Percentiles rank a stretch among this genome's conserved stretches.
Conservation (phyloP, 805 yeast species). For the Candida nanaspora region DNA sequence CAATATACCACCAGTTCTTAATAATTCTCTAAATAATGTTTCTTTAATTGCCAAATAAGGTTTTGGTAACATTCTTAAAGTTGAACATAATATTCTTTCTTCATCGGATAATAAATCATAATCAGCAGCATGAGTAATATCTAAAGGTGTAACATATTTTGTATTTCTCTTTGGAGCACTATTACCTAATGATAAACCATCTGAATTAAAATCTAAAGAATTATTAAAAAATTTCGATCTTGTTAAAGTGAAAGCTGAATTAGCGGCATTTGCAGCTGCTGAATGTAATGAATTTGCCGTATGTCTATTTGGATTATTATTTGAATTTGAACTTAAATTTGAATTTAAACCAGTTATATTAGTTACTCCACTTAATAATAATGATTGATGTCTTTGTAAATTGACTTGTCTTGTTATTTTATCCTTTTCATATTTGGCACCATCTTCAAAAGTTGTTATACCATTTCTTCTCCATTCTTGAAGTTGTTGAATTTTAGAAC, state of each 20-base stretch:
- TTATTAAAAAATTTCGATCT: not conserved
- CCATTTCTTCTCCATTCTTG: slow-evolving; percentile 95
- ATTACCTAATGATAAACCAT: too few relatives aligned
- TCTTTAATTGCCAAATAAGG: slow-evolving; percentile 92
- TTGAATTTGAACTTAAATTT: not conserved
- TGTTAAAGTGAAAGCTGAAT: not conserved
- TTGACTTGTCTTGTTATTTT: slow-evolving; percentile 45
- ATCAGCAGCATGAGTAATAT: slow-evolving; percentile 74
- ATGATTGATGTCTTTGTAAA: not conserved
- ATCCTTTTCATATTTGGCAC: slow-evolving; percentile 83
- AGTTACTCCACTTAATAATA: not conserved
- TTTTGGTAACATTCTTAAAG: slow-evolving; percentile 80
- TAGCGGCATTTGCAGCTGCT: not conserved
- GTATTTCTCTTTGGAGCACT: slow-evolving; percentile 32
- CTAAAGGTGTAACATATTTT: slow-evolving; percentile 41
- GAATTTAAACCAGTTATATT: not conserved
- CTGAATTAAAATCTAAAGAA: not conserved
- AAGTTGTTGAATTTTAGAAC: slow-evolving; percentile 78
- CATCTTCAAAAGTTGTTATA: slow-evolving; percentile 74
- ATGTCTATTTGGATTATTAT: slow-evolving; percentile 6
- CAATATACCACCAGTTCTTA: slow-evolving; percentile 76
- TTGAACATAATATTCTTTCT: slow-evolving; percentile 80
- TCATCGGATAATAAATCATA: slow-evolving; percentile 77
- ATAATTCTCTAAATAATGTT: slow-evolving; percentile 76
- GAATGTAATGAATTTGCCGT: slow-evolving; percentile 10